Evolutionary conservation across 805 yeast species (phyloP), one percentile per base, ranked within the genome.

Genomic region (Tetrapisispora nanseiensis): DNA sequence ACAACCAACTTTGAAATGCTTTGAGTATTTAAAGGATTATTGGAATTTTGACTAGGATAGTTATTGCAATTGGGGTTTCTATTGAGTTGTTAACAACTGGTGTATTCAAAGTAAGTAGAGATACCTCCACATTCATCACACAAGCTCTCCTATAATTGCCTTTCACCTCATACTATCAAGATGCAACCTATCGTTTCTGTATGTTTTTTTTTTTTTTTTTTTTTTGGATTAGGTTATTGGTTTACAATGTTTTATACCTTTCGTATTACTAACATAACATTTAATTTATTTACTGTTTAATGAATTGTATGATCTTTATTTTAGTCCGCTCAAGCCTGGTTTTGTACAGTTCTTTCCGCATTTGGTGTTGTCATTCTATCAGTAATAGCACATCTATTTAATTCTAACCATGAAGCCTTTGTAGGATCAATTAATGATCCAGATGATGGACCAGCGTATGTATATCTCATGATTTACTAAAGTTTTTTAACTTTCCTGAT

Each of bases 391-490:
- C 76, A 78, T 51, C 71, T 90, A 49, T 90, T 92, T 69, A 71
- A 82, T 52, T 69, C 68, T 28, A 84, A 79, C 51, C 94, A 86
- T 61, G 97, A 90, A 67, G 74, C 94, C 18, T 81, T 90, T 83
- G 80, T 87, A 68, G 98, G 98, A 4, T 84, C 95, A 31, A 77
- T 78, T 46, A 79, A 72, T 52, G 95, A 89, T 59, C 98, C 98
- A 12, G 85, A 76, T 51, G 92, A 92, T 59, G 97, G 97, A 13
- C 78, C 78, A 48, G 95, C 92, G 74, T 57, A 57, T 56, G 62
- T 57, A n/a, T n/a, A n/a, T n/a, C n/a, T n/a, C n/a, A n/a, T n/a
- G n/a, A 29, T 10, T 8, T 12, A n/a, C 6, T 8, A 23, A 28
- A 18, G 16, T 18, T 32, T 13, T 18, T 4, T 32, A 12, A 6